Evolutionary conservation across 2,329 filamentous ascomycete species (phyloP).

Genomic region (Didymosphaeria variabile): DNA sequence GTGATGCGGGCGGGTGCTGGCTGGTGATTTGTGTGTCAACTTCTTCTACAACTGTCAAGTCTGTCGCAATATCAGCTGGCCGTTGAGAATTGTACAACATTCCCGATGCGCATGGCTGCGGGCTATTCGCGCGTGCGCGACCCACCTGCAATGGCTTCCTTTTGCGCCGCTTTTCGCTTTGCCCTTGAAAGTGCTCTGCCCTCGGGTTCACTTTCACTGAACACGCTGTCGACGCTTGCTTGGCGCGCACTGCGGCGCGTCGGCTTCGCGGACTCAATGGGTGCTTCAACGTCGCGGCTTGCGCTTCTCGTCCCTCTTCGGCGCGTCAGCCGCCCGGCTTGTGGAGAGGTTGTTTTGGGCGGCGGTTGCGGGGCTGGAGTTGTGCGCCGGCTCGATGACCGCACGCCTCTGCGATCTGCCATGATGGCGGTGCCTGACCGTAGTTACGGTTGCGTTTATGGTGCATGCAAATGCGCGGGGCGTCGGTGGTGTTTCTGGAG

Average conservation of each 20-base stretch:
- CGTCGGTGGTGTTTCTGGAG: background rate
- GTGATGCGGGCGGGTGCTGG: constrained; percentile 35
- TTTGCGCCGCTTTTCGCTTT: constrained; percentile 31
- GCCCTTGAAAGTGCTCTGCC: constrained; percentile 28
- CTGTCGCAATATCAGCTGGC: constrained; percentile 26
- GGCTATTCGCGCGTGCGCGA: constrained; percentile 19
- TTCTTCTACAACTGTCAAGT: constrained; percentile 48
- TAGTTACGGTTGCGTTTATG: background rate
- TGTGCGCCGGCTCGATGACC: constrained; percentile 45
- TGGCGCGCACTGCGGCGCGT: constrained; percentile 40
- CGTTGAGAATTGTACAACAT: background rate
- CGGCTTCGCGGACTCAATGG: constrained; percentile 28
- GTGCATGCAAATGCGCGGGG: constrained; percentile 3
- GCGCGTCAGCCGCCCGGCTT: constrained; percentile 35
- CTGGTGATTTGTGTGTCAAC: constrained; percentile 34
- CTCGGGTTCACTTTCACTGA: constrained; percentile 36
- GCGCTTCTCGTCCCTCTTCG: constrained; percentile 49
- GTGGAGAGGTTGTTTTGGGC: constrained; percentile 28
- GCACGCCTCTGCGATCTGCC: constrained; percentile 45
- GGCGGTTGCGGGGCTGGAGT: constrained; percentile 43
- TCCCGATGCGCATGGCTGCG: background rate
- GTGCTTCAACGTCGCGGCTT: constrained; percentile 49
- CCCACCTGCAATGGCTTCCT: constrained; percentile 40
- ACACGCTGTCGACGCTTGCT: constrained; percentile 35
- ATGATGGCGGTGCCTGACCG: constrained; percentile 28